These are phyloP conservation scores for Aspergillus sp. DNA, from an alignment of 2,329 filamentous ascomycete species.

Conservation along the genomic window DNA sequence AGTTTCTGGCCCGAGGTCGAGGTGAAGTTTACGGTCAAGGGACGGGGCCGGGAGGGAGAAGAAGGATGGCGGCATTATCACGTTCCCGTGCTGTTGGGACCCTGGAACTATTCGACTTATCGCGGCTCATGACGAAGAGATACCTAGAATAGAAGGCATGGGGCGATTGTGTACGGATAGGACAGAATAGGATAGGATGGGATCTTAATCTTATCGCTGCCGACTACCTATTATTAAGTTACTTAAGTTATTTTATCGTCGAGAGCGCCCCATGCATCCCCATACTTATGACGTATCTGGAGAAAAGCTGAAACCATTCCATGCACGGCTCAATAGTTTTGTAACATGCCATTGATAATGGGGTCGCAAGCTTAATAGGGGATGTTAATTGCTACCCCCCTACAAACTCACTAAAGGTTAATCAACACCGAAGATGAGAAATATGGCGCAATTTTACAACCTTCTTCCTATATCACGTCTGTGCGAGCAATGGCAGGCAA, in stretches of 20 bases:
- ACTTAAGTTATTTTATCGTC: neutral
- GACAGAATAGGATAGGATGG: neutral
- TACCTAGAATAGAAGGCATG: neutral
- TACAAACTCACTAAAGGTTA: neutral
- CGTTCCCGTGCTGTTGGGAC: constrained; percentile 53
- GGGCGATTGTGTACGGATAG: neutral
- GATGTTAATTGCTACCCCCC: neutral
- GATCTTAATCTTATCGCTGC: neutral
- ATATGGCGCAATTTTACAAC: neutral
- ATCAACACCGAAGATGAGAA: neutral
- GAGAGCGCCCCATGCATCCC: neutral
- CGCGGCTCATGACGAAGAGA: constrained; percentile 45
- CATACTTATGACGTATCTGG: constrained; percentile 10
- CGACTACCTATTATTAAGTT: neutral
- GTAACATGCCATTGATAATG: neutral
- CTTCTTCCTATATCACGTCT: neutral
- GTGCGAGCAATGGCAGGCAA: neutral
- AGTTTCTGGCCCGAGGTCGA: constrained; percentile 55
- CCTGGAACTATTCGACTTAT: constrained; percentile 56
- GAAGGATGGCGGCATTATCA: constrained; percentile 53
- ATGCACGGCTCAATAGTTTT: neutral
- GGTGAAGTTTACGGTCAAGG: constrained; percentile 53
- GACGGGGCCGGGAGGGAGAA: constrained; percentile 40
- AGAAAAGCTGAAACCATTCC: constrained; percentile 1
- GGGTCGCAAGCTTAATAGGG: neutral